Base-by-base conservation (phyloP, 805 yeast genomes). In the Saccharomycopsis sp. region DNA sequence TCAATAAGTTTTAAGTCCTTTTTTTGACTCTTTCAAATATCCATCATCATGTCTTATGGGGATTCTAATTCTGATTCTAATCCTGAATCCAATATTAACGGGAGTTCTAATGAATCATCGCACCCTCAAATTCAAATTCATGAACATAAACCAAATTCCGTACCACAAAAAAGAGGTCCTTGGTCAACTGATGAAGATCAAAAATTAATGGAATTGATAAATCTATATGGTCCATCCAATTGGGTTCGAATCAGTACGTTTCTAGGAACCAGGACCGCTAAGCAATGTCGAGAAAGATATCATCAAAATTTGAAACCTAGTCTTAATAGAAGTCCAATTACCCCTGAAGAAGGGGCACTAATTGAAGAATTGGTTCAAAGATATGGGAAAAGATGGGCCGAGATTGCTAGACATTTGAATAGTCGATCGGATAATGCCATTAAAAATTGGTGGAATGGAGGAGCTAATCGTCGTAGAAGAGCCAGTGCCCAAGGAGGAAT, bases 381-480 rank as follows among this genome's bases (percentile, higher is more conserved):
- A 49, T 74, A 83, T 55, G 96, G 96, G 34, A 85, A 86, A 58
- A 71, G 83, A 51, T 86, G 96, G 96, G 95, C 96, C 0, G 95
- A 84, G 54, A 87, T 86, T 34, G 85, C 95, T 14, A 70, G 95
- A 39, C 94, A 85, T 58, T 62, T 86, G 43, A 79, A 82, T 47
- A 95, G 95, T 2, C 66, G 96, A 39, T 71, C 81, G n/a, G 96
- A 86, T 58, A 86, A 85, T 57, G 87, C 94, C 17, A 84, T 85
- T 52, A 85, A 85, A 56, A 87, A 87, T 61, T 87, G 95, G 95
- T 86, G 95, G 95, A 85, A 85, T 55, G 94, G 95, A 3, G 94
- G 95, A 6, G 89, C 94, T 12, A 85, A 83, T 56, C 67, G 94
- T 45, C 65, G 95, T 46, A 70, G 92, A 52, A 63, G 86, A 48